phyloP scores from a whole-genome alignment of 768 basidiomycete genomes.

The Naganishia onofrii region DNA sequence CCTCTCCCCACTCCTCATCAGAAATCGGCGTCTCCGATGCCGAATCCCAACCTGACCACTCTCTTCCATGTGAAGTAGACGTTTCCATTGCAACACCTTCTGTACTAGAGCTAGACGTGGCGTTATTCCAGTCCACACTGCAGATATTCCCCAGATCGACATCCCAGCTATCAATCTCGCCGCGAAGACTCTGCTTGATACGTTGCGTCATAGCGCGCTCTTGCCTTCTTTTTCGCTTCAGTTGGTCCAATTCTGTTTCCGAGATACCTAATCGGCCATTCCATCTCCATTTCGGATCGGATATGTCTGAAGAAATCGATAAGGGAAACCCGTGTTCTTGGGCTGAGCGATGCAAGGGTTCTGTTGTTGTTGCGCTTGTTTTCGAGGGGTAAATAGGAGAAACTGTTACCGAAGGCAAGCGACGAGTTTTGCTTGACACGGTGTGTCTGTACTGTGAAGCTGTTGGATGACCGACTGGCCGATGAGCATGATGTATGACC shows the following conservation, averaged over 20 bases:
- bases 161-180: conserved; percentile 14
- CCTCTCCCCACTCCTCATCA: conserved; percentile 22
- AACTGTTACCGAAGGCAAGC: not conserved
- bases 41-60: not conserved
- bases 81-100: not conserved
- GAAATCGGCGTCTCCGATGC: not conserved
- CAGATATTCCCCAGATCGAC: not conserved
- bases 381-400: not conserved
- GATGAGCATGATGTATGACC: not conserved
- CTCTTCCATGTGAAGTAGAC: not conserved
- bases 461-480: conserved; percentile 2
- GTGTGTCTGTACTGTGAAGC: not conserved
- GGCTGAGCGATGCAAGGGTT: not conserved
- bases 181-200: not conserved
- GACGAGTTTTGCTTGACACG: not conserved
- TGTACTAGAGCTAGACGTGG: not conserved
- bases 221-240: not conserved
- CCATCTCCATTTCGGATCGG: not conserved
- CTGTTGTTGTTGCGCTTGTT: too few relatives aligned
- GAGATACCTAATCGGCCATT: not conserved
- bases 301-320: not conserved
- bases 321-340: not conserved
- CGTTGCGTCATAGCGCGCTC: not conserved
- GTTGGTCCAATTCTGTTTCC: not conserved
- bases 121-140: not conserved